Base-by-base conservation (phyloP, 176 grass and related monocot genomes). In the Ensete glaucum region DNA sequence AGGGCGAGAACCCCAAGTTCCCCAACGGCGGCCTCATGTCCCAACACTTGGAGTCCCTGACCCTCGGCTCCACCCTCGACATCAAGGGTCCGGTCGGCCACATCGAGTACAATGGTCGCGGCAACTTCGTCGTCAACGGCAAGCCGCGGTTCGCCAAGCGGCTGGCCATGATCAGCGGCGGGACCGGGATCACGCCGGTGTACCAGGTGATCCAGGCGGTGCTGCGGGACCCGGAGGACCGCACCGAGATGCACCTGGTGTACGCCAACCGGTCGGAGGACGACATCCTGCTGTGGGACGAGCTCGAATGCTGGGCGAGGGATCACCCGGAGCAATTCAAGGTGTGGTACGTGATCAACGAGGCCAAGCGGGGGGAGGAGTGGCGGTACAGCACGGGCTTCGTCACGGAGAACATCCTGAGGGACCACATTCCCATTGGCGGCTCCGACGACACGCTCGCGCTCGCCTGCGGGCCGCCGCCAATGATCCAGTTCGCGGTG, bases 141-240 rank as follows among this genome's bases (percentile, higher is more conserved):
- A 91, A 89, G 57, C 53, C 58, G 2, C 52, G 16, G 24, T 84
- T 81, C 0, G 84, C 84, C 26, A 25, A 79, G 2, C 88, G 90
- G 19, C 72, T 98, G 11, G 95, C 82, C 10, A 87, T 94, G 84
- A 86, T 98, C 24, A 88, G 88, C 3, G 95, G 95, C 17, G 95
- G 95, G 14, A 85, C 75, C 1, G 95, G 95, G 59, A 98, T 98
- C 85, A 93, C 88, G 55, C 95, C 95, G 9, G 54, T 93, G 3
- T 94, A 91, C 86, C 95, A 98, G 77, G 83, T 98, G 77, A 91
- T 98, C 76, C 90, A 89, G 84, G 88, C 88, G 12, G 95, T 93
- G 77, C 60, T 77, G 19, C 75, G 62, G 43, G 75, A 77, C 49
- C 58, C 75, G 58, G 75, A 77, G 59, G 75, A 77, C 60, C 75